A percentile compares a stretch with the other conserved stretches of the same genome.
Evolutionary conservation across 2,329 filamentous ascomycete species (phyloP).

Genomic region (Passalora sequoiae): DNA sequence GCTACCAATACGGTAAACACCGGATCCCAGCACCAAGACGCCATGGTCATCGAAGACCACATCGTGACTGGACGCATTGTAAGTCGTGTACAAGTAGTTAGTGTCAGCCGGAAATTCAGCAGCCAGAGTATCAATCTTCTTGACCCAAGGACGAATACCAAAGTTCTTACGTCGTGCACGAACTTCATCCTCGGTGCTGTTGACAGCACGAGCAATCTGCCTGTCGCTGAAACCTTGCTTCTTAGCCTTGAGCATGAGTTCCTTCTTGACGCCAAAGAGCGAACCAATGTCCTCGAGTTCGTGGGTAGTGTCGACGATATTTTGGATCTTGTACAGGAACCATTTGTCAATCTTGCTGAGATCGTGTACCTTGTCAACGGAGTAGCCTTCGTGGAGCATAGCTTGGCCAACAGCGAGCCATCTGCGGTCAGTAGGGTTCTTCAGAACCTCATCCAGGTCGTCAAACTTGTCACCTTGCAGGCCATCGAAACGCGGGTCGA

Average conservation of each 20-base stretch:
- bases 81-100: slow-evolving; percentile 96
- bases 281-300: slow-evolving; percentile 80
- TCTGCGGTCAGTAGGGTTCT: slow-evolving; percentile 90
- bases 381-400: slow-evolving; percentile 95
- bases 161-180: slow-evolving; percentile 79
- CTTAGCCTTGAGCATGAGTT: slow-evolving; percentile 85
- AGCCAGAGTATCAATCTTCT: slow-evolving; percentile 96
- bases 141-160: slow-evolving; percentile 90
- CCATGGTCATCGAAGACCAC: slow-evolving; percentile 91
- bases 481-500: slow-evolving; percentile 84
- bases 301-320: slow-evolving; percentile 85
- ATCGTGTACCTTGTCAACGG: slow-evolving; percentile 85
- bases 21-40: slow-evolving; percentile 81
- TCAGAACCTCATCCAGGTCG: slow-evolving; percentile 80
- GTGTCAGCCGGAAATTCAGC: slow-evolving; percentile 94
- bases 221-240: slow-evolving; percentile 96
- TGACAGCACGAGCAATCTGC: slow-evolving; percentile 84
- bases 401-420: slow-evolving; percentile 97
- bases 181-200: slow-evolving; percentile 82
- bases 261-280: slow-evolving; percentile 79
- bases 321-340: slow-evolving; percentile 98
- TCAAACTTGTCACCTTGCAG: slow-evolving; percentile 96
- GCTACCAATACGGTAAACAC: slow-evolving; percentile 95
- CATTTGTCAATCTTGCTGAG: slow-evolving; percentile 98
- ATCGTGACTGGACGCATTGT: slow-evolving; percentile 92